Evolutionary conservation across 2,329 filamentous ascomycete species (phyloP).

Genomic region (Colletotrichum liriopes): DNA sequence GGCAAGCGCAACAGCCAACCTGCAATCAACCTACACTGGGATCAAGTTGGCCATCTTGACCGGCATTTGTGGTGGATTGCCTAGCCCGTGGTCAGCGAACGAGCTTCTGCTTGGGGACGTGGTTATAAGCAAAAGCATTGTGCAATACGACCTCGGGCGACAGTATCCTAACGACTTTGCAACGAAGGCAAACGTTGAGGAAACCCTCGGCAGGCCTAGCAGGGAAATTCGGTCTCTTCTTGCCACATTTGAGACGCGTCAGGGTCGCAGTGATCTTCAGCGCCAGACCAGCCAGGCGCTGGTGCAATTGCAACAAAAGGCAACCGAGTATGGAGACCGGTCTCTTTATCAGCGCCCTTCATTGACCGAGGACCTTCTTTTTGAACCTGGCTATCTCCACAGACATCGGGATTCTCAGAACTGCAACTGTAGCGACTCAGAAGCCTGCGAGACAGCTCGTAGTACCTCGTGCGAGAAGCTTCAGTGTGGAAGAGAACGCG

Average conservation of each 20-base stretch:
- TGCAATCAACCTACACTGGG: constrained; percentile 52
- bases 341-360: constrained; percentile 47
- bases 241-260: constrained; percentile 21
- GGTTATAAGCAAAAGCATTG: constrained; percentile 49
- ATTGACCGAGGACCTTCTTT: constrained; percentile 50
- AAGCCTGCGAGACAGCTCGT: constrained; percentile 44
- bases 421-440: constrained; percentile 2
- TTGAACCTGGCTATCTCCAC: constrained; percentile 50
- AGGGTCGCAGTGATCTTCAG: constrained; percentile 38
- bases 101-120: constrained; percentile 54
- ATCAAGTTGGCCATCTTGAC: constrained; percentile 53
- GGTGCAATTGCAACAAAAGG: neutral
- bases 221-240: constrained; percentile 51
- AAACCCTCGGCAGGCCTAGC: constrained; percentile 48
- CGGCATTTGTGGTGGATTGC: neutral
- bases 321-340: neutral
- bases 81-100: rapidly evolving
- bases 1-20: constrained; percentile 45
- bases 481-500: constrained; percentile 44
- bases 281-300: rapidly evolving
- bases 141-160: constrained; percentile 50
- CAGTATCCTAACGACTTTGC: constrained; percentile 46
- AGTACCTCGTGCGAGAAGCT: constrained; percentile 45
- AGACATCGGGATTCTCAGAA: constrained; percentile 47
- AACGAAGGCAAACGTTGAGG: constrained; percentile 46